Evolutionary conservation across 306 rosid genomes (phyloP).

Genomic region (Amphicarpaea edgeworthii): DNA sequence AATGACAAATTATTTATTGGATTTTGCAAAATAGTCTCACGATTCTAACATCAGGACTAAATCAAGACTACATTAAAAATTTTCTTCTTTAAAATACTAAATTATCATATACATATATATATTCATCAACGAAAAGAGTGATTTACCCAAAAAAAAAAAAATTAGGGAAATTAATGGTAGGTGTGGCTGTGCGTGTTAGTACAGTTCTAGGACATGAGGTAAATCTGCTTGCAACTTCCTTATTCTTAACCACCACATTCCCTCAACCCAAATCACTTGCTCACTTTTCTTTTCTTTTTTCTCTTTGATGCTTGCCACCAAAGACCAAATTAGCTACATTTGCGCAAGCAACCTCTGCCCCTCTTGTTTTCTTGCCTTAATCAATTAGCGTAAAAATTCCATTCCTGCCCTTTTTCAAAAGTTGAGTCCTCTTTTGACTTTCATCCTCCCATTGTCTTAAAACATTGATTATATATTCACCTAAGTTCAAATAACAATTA

Average conservation of each 20-base stretch:
- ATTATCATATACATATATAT: no score
- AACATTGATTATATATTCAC: not conserved
- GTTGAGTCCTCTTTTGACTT: slow-evolving; percentile 30
- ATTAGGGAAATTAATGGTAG: slow-evolving; percentile 48
- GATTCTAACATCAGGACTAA: no score
- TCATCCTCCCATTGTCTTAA: not conserved
- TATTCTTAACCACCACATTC: slow-evolving; percentile 1
- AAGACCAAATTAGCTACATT: slow-evolving; percentile 65
- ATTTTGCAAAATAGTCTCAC: no score
- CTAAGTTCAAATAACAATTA: not conserved
- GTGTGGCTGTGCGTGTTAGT: slow-evolving; percentile 21
- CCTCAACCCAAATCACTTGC: not conserved
- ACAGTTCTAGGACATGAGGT: slow-evolving; percentile 33
- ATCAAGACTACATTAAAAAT: no score
- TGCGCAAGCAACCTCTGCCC: slow-evolving; percentile 63
- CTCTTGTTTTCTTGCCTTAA: slow-evolving; percentile 44
- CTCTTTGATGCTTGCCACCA: slow-evolving; percentile 38
- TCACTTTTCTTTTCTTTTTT: not conserved
- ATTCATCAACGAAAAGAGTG: no score
- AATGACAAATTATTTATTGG: no score
- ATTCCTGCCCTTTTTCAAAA: slow-evolving; percentile 9
- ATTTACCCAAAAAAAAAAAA: no score
- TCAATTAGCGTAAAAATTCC: slow-evolving; percentile 34
- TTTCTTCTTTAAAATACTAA: no score
- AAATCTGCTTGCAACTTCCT: not conserved